Base-by-base conservation (phyloP, 257 asterid species). In the Euphrasia confusa region DNA sequence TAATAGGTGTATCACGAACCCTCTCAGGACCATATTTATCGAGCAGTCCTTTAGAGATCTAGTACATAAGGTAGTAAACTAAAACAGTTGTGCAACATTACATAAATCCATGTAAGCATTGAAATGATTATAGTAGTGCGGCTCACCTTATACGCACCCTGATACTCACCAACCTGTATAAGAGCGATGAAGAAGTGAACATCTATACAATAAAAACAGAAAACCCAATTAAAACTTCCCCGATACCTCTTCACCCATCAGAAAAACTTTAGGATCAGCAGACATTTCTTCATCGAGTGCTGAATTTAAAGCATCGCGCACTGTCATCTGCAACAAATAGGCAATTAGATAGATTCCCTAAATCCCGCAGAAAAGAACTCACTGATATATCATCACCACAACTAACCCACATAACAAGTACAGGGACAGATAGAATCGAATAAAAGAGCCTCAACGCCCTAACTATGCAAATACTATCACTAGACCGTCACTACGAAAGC, bases 251-350 rank as follows among this genome's bases (percentile, higher is more conserved):
- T 92, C 99, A 17, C 97, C 99, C 95, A 92, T 89, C 32, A 89
- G 2, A 65, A 92, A 86, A 8, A 92, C 99, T 72, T 72, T 78
- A 50, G 95, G 89, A 72, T 92, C 97, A 17, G 98, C 99, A 18
- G 96, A 78, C 97, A 92, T 92, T 81, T 92, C 99, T 71, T 92
- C 99, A 72, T 89, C 95, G 28, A 92, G 77, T 35, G 97, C 97
- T 54, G 99, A 88, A 79, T 89, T 92, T 58, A 92, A 69, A 64
- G 97, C 99, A 58, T 89, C 96, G 21, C 97, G 93, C 60, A 89
- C 96, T 7, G 86, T 92, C 87, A 92, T 92, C 97, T 92, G 79
- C 74, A 76, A 66, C 35, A 62, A 17, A 61, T 10, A 26, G 47
- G 7, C 1, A 64, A 40, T 32, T 15, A 74, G 24, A 21, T 21